These are phyloP conservation scores for Paraphoma sp. DNA, from an alignment of 2,329 filamentous ascomycete genomes.

Conservation along the genomic window DNA sequence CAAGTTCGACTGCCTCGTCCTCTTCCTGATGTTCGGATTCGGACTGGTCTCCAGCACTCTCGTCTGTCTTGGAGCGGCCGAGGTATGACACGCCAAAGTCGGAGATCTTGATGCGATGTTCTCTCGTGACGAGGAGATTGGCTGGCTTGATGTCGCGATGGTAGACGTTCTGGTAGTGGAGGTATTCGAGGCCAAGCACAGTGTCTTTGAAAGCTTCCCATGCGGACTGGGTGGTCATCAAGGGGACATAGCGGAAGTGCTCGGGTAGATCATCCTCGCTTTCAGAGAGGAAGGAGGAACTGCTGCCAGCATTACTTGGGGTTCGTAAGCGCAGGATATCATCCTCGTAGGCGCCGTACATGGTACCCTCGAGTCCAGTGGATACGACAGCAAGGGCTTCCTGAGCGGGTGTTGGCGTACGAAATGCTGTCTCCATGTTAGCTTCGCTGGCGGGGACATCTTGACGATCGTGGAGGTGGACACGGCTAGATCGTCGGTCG, in stretches of 20 bases:
- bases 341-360: conserved; percentile 75
- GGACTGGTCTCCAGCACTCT: conserved; percentile 73
- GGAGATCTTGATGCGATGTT: conserved; percentile 93
- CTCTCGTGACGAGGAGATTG: conserved; percentile 85
- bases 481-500: conserved; percentile 24
- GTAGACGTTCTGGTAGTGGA: conserved; percentile 64
- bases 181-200: conserved; percentile 88
- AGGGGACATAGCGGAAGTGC: conserved; percentile 91
- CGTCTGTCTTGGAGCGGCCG: conserved; percentile 83
- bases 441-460: conserved; percentile 24
- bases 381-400: conserved; percentile 17
- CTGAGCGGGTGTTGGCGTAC: conserved; percentile 29
- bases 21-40: conserved; percentile 86
- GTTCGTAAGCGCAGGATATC: conserved; percentile 69
- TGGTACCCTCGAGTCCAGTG: conserved; percentile 74
- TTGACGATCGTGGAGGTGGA: conserved; percentile 28
- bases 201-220: conserved; percentile 90
- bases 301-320: conserved; percentile 81
- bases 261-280: conserved; percentile 71
- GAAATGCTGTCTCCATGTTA: conserved; percentile 46
- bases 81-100: conserved; percentile 99
- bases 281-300: conserved; percentile 61
- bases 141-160: conserved; percentile 66
- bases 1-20: conserved; percentile 93
- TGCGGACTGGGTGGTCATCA: conserved; percentile 84